Percentiles rank a stretch among this genome's conserved stretches.
phyloP scores from a whole-genome alignment of 2,329 filamentous ascomycete genomes.

The Paecilomyces formosus region DNA sequence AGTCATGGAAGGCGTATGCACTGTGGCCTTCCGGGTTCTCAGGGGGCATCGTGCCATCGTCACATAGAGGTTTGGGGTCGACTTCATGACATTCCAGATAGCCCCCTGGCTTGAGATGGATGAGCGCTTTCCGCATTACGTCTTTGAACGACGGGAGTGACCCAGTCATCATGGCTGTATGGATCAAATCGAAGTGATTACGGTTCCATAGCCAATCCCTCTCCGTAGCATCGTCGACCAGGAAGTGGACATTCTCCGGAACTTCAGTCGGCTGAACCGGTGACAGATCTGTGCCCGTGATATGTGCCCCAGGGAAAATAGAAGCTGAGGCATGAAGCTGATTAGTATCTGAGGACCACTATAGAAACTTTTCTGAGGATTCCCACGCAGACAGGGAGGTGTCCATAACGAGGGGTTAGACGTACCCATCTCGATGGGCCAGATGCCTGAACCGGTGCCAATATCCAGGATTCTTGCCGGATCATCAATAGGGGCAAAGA shows the following conservation, averaged over 20 bases:
- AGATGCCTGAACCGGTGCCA: slow-evolving; percentile 57
- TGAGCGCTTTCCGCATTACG: slow-evolving; percentile 46
- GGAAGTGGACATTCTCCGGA: slow-evolving; percentile 66
- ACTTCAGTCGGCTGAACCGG: slow-evolving; percentile 60
- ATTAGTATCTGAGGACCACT: slow-evolving; percentile 6
- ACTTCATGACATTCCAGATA: slow-evolving; percentile 41
- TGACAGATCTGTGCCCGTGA: slow-evolving; percentile 60
- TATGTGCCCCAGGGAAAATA: slow-evolving; percentile 48
- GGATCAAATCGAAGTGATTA: slow-evolving; percentile 51
- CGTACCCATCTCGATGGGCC: slow-evolving; percentile 60
- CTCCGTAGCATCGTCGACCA: slow-evolving; percentile 61
- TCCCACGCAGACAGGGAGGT: slow-evolving; percentile 1
- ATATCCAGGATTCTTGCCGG: slow-evolving; percentile 48
- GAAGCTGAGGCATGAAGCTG: slow-evolving; percentile 21
- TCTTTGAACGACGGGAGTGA: slow-evolving; percentile 50
- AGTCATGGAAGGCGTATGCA: slow-evolving; percentile 38
- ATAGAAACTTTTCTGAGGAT: not conserved
- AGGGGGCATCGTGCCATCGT: slow-evolving; percentile 46
- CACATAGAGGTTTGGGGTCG: slow-evolving; percentile 42
- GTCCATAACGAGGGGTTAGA: slow-evolving; percentile 1
- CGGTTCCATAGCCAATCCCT: slow-evolving; percentile 51
- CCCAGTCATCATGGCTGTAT: slow-evolving; percentile 52
- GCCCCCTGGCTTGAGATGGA: slow-evolving; percentile 50
- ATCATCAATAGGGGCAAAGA: slow-evolving; percentile 39
- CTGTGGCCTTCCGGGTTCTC: slow-evolving; percentile 32